phyloP scores from a whole-genome alignment of 2,329 filamentous ascomycete genomes.

The Arthrobotrys megalospora region DNA sequence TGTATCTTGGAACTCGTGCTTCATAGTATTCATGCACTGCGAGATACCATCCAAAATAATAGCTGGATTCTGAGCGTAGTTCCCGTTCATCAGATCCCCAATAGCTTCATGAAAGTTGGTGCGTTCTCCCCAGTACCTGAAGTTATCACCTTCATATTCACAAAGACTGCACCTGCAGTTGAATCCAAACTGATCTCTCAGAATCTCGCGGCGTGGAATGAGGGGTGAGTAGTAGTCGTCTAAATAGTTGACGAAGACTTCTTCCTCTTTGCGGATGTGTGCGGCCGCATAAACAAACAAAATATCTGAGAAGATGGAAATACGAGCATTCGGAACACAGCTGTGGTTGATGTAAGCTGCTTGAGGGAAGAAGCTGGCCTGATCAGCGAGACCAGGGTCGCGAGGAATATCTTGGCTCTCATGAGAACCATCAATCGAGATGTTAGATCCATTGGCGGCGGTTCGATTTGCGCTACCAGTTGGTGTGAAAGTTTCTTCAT shows the following conservation, averaged over 20 bases:
- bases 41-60: constrained; percentile 26
- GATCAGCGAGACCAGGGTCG: constrained; percentile 4
- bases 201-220: constrained; percentile 2
- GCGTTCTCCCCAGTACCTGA: constrained; percentile 4
- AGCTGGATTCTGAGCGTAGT: neutral
- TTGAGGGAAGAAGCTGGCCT: constrained; percentile 42
- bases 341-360: constrained; percentile 49
- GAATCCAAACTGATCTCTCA: constrained; percentile 29
- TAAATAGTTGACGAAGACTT: constrained; percentile 50
- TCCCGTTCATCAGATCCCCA: constrained; percentile 5
- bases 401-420: neutral
- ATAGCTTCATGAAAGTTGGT: constrained; percentile 27
- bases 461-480: neutral
- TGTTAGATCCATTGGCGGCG: neutral
- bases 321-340: constrained; percentile 42
- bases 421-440: neutral
- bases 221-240: constrained; percentile 39
- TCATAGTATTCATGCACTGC: neutral
- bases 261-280: constrained; percentile 17
- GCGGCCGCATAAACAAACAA: constrained; percentile 40
- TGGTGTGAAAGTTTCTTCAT: neutral
- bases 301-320: constrained; percentile 38
- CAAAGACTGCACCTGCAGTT: constrained; percentile 35
- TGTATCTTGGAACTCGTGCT: neutral
- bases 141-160: constrained; percentile 21